Percentiles rank a stretch among this genome's conserved stretches.
These are phyloP conservation scores for Cercospora zeae-maydis DNA, from an alignment of 2,329 filamentous ascomycete genomes.

Conservation along the genomic window DNA sequence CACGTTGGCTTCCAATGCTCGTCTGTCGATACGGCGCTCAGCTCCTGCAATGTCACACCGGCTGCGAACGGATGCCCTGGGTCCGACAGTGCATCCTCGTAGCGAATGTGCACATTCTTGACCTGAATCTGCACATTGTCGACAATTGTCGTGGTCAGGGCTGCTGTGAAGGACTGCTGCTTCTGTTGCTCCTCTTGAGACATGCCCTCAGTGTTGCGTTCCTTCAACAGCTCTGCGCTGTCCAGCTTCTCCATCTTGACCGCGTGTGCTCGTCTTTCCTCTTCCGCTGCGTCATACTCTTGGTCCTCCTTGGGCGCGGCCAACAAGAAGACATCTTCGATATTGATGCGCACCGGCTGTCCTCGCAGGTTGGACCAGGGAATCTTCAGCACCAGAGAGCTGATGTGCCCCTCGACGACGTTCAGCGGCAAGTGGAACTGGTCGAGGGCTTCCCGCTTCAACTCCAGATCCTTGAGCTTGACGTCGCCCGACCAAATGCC, in stretches of 20 bases:
- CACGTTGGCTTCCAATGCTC: constrained; percentile 93
- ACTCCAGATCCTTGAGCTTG: constrained; percentile 85
- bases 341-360: constrained; percentile 88
- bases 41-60: constrained; percentile 87
- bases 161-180: constrained; percentile 96
- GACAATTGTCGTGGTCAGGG: constrained; percentile 90
- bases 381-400: constrained; percentile 85
- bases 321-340: constrained; percentile 94
- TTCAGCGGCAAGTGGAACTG: constrained; percentile 96
- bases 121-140: constrained; percentile 97
- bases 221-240: constrained; percentile 89
- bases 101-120: constrained; percentile 97
- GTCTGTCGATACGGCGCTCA: constrained; percentile 95
- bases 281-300: constrained; percentile 88
- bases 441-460: constrained; percentile 91
- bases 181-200: constrained; percentile 94
- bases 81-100: constrained; percentile 94
- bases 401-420: constrained; percentile 90
- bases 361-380: constrained; percentile 96
- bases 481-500: constrained; percentile 99
- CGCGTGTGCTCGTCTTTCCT: constrained; percentile 78
- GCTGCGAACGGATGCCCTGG: constrained; percentile 93
- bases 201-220: constrained; percentile 86
- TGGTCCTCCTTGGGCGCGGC: constrained; percentile 94
- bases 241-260: constrained; percentile 99